Evolutionary conservation across 2,329 filamentous ascomycete genomes (phyloP), one percentile per base, ranked within the genome.

Genomic region (Teratosphaeria zuluensis): DNA sequence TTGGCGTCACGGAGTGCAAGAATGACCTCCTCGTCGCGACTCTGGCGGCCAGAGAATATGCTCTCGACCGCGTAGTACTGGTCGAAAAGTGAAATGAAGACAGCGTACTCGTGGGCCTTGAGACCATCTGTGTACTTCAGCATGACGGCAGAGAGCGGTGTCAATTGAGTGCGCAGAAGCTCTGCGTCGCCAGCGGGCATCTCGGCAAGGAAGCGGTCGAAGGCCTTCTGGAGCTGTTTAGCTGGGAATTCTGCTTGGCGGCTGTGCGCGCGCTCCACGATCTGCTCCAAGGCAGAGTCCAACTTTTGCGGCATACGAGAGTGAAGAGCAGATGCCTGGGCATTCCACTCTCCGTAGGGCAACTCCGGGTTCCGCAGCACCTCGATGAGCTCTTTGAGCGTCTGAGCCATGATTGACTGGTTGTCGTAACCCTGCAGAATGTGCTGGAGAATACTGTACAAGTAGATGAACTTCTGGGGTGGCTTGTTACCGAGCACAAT

Each of bases 351-450:
- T 73, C 92, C 91, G 72, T 94, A 99, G 1, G 94, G 94, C 63
- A 99, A 82, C 69, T 96, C 92, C 1, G 88, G 85, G 69, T 96
- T 84, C 51, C 92, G 87, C 24, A 99, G 83, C 11, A 99, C 92
- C 61, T 90, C 84, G n/a, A 96, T 86, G 42, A 97, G 80, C 71
- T 94, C 89, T 75, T 89, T 90, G 24, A 99, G 80, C 1, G 91
- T 94, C 60, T 84, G 76, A 56, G 84, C 83, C 92, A 99, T 96
- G 75, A 97, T 91, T 65, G 96, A 87, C 66, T 95, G 92, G 81
- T 99, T 99, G 77, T 99, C 94, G 71, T 90, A 99, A 60, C 94
- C 94, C 68, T 87, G 81, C 16, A 99, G 83, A 65, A 99, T 97
- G 75, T 96, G 92, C 70, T 83, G 79, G 53, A 97, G 83, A 61